phyloP scores from a whole-genome alignment of 2,329 filamentous ascomycete species.

The Fusarium subtropicale region DNA sequence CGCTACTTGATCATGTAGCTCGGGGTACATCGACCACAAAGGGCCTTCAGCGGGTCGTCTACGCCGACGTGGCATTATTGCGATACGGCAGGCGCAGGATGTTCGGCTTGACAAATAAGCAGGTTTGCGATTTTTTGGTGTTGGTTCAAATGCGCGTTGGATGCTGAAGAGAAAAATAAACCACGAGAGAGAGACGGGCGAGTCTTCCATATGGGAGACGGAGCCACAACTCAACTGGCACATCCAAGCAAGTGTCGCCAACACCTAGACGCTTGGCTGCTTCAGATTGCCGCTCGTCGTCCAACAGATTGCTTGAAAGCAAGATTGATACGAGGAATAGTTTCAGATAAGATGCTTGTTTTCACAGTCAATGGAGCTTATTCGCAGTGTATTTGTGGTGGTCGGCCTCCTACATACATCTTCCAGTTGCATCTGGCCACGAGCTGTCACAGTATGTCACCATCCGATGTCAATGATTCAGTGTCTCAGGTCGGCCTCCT shows the following conservation, averaged over 20 bases:
- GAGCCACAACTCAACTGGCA: background rate
- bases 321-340: background rate
- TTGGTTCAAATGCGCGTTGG: background rate
- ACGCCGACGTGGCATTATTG: background rate
- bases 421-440: background rate
- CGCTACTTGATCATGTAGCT: conserved; percentile 30
- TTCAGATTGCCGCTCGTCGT: background rate
- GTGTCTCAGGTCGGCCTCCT: background rate
- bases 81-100: fast-evolving
- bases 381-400: background rate
- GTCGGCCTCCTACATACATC: background rate
- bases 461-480: too few relatives aligned
- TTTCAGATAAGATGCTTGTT: too few relatives aligned
- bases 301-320: background rate
- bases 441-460: background rate
- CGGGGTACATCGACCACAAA: conserved; percentile 40
- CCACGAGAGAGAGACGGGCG: background rate
- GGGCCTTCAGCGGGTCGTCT: background rate
- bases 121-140: fast-evolving
- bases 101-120: fast-evolving
- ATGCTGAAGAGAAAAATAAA: background rate
- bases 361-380: too few relatives aligned
- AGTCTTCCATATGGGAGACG: background rate
- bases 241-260: background rate
- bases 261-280: background rate